Base-by-base conservation (phyloP, 164 flowering plant genomes). In the Dillenia suffruticosa region DNA sequence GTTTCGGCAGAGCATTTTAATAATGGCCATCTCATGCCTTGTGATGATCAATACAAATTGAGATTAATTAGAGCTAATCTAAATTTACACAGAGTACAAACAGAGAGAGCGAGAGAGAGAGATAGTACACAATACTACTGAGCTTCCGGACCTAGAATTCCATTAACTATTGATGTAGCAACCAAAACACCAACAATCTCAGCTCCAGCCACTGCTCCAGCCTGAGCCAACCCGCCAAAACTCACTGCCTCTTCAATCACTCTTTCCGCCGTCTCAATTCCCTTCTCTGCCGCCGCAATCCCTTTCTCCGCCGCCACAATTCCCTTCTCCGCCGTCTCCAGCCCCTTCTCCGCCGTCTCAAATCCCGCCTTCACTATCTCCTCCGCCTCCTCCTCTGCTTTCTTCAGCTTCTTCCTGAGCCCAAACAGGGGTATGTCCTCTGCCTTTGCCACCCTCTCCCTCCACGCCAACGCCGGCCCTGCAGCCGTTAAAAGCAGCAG, bases 351-450 rank as follows among this genome's bases (percentile, higher is more conserved):
- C 16, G 81, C 86, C 32, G 74, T 63, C 49, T 83, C 87, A 64
- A 83, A 54, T 3, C 92, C 95, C 66, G 88, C 91, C 70, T 67
- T 80, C 56, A 90, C 75, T 16, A 86, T 59, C 79, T 65, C 81
- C 72, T 80, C 91, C 24, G 88, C 92, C 56, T 76, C 84, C 76
- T 88, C 76, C 80, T 92, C 98, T 55, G 68, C 96, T 61, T 79
- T 82, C 74, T 69, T 66, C 62, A 93, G 72, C 68, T 78, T 83
- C 84, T 79, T 84, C 67, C 92, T 70, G 53, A 93, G 57, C 10
- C 98, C 98, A 65, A 93, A 93, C 26, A 93, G 71, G 8, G 78
- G 78, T n/a, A 93, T 90, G 60, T 87, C 95, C 65, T 78, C 63
- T 12, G 98, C 97, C 49, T 11, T 62, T 9, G 90, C 74, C 26